Percentiles rank a stretch among this genome's conserved stretches.
Conservation (phyloP, 768 basidiomycete species). For the Tricholomella constricta region DNA sequence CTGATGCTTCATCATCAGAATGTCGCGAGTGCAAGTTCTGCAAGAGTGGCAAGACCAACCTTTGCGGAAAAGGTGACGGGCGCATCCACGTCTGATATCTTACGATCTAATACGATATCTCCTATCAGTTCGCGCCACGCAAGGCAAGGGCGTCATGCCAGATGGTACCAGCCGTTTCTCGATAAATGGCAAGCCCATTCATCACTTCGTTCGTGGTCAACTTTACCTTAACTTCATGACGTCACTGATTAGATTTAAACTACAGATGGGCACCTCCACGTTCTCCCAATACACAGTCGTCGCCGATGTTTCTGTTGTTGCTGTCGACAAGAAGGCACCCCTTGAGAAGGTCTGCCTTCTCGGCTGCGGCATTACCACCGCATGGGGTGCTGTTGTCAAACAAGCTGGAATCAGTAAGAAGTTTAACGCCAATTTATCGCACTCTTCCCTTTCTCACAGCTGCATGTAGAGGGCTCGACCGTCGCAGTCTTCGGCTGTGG, state of each 20-base stretch:
- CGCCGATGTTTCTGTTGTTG: slow-evolving; percentile 94
- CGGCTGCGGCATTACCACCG: slow-evolving; percentile 97
- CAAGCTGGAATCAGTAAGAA: slow-evolving; percentile 80
- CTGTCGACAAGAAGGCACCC: slow-evolving; percentile 82
- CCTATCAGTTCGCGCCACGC: slow-evolving; percentile 79
- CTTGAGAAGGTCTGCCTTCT: slow-evolving; percentile 97
- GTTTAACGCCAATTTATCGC: not conserved
- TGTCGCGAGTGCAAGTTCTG: slow-evolving; percentile 99
- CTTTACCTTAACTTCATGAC: not conserved
- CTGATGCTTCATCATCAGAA: slow-evolving; percentile 46
- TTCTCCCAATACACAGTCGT: slow-evolving; percentile 99
- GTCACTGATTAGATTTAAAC: not conserved
- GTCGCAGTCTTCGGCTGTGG: slow-evolving; percentile 97
- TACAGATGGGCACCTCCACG: slow-evolving; percentile 97
- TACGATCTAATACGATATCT: not conserved
- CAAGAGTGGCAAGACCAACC: slow-evolving; percentile 96
- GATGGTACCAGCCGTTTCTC: slow-evolving; percentile 88
- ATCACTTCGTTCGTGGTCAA: slow-evolving; percentile 77
- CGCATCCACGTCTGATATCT: not conserved
- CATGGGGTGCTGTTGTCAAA: slow-evolving; percentile 95
- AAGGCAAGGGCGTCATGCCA: slow-evolving; percentile 95
- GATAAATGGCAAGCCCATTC: slow-evolving; percentile 80
- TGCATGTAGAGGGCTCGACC: slow-evolving; percentile 66
- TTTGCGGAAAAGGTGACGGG: slow-evolving; percentile 84
- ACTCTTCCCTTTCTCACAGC: not conserved